Conservation (phyloP, 2,329 filamentous ascomycete species). For the Epichloe hybrida region DNA sequence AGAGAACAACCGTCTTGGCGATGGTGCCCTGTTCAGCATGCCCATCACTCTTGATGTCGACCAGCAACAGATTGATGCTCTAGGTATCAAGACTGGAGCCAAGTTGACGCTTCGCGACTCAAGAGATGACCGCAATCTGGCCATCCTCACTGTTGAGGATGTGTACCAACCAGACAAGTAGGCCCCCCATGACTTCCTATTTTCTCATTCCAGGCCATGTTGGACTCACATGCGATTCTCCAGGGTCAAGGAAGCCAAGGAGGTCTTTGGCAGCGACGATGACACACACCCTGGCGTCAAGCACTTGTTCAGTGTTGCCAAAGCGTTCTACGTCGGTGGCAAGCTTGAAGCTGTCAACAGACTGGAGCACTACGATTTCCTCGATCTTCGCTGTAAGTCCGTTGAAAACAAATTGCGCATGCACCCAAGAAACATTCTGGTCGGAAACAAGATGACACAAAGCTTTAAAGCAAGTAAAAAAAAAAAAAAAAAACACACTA, state of each 20-base stretch:
- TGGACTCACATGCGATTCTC: neutral
- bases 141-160: constrained; percentile 90
- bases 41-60: constrained; percentile 87
- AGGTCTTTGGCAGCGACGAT: constrained; percentile 87
- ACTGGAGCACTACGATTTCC: constrained; percentile 97
- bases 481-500: neutral
- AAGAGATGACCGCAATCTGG: constrained; percentile 89
- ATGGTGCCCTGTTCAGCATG: constrained; percentile 89
- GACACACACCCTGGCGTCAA: constrained; percentile 84
- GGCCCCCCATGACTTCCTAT: constrained; percentile 15
- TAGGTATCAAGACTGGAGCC: constrained; percentile 64
- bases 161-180: constrained; percentile 94
- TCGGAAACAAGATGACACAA: too few relatives aligned
- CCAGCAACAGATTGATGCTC: constrained; percentile 58
- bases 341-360: constrained; percentile 93
- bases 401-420: neutral
- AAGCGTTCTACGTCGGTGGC: constrained; percentile 88
- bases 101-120: constrained; percentile 86
- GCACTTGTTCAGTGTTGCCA: constrained; percentile 68
- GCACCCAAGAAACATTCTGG: neutral
- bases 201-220: neutral
- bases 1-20: constrained; percentile 69
- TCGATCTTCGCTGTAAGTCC: constrained; percentile 74
- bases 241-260: constrained; percentile 76
- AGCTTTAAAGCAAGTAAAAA: too few relatives aligned